These are phyloP conservation scores for Penicillium malachiteum DNA, from an alignment of 495 filamentous ascomycete species.

Conservation along the genomic window DNA sequence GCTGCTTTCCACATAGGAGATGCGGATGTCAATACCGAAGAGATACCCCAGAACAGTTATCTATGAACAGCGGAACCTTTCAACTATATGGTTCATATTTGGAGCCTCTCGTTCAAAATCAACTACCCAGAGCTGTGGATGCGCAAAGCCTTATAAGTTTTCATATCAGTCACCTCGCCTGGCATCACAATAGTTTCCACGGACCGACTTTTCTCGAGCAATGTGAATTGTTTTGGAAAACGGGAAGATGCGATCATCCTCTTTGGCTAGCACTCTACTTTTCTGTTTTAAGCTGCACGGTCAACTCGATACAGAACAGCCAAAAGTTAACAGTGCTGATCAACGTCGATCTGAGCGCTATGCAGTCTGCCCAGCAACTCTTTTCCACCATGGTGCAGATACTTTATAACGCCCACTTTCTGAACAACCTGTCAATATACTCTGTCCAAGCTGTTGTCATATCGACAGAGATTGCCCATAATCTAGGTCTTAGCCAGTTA, in stretches of 20 bases:
- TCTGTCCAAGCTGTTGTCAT: conserved; percentile 47
- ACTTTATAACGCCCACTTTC: conserved; percentile 27
- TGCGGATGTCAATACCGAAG: conserved; percentile 31
- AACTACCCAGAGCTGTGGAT: conserved; percentile 9
- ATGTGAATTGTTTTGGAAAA: conserved; percentile 29
- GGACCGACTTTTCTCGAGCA: conserved; percentile 30
- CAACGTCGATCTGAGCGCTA: conserved; percentile 20
- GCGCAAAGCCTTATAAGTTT: conserved; percentile 30
- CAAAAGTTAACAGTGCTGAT: conserved; percentile 15
- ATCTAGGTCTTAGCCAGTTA: conserved; percentile 44
- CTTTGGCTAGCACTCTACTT: conserved; percentile 33
- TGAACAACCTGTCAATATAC: conserved; percentile 36
- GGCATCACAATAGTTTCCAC: conserved; percentile 34
- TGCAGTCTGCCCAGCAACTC: conserved; percentile 26
- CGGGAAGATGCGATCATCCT: conserved; percentile 28
- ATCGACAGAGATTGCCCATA: conserved; percentile 45
- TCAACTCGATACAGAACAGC: conserved; percentile 32
- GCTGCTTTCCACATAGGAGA: conserved; percentile 30
- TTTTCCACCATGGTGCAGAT: conserved; percentile 31
- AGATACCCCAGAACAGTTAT: conserved; percentile 14
- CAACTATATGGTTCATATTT: conserved; percentile 14
- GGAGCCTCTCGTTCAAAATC: conserved; percentile 1
- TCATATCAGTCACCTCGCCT: conserved; percentile 27
- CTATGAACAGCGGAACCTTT: conserved; percentile 16
- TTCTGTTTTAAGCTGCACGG: conserved; percentile 27